These are phyloP conservation scores for Yarrowia divulgata DNA, from an alignment of 805 yeast species.

Conservation along the genomic window DNA sequence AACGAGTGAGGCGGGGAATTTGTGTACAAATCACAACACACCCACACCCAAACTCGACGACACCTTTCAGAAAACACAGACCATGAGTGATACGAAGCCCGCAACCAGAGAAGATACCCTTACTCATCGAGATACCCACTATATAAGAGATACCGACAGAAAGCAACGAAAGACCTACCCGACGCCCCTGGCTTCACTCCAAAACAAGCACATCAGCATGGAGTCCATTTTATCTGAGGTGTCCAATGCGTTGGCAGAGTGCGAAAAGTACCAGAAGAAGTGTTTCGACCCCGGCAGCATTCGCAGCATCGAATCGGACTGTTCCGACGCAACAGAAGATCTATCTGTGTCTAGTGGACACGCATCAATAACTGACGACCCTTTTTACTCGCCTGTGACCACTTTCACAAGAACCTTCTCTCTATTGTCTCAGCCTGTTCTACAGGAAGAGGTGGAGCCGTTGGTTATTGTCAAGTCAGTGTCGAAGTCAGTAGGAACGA, in stretches of 20 bases:
- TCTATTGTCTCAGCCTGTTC: neutral
- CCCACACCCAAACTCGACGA: no score
- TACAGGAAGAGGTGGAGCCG: slow-evolving; percentile 12
- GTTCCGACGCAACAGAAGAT: slow-evolving; percentile 10
- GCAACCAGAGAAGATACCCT: no score
- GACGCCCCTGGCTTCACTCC: neutral
- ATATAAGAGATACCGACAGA: no score
- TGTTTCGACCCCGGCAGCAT: slow-evolving; percentile 8
- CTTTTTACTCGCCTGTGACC: slow-evolving; percentile 1
- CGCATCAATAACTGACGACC: neutral
- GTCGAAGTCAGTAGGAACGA: neutral
- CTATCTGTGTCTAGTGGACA: slow-evolving; percentile 2
- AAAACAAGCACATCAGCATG: slow-evolving; percentile 8
- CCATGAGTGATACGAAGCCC: no score
- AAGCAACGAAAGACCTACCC: no score
- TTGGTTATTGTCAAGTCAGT: slow-evolving; percentile 7
- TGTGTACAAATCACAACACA: no score
- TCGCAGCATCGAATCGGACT: slow-evolving; percentile 2
- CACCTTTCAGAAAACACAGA: no score
- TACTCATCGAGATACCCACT: no score
- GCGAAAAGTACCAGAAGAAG: neutral
- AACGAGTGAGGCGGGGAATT: no score
- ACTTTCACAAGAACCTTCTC: slow-evolving; percentile 7
- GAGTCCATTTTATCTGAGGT: slow-evolving; percentile 13
- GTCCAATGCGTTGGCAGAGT: neutral